Evolutionary conservation across 352 stramenopile species (phyloP), one percentile per base, ranked within the genome.

Genomic region (Pythium volutum): DNA sequence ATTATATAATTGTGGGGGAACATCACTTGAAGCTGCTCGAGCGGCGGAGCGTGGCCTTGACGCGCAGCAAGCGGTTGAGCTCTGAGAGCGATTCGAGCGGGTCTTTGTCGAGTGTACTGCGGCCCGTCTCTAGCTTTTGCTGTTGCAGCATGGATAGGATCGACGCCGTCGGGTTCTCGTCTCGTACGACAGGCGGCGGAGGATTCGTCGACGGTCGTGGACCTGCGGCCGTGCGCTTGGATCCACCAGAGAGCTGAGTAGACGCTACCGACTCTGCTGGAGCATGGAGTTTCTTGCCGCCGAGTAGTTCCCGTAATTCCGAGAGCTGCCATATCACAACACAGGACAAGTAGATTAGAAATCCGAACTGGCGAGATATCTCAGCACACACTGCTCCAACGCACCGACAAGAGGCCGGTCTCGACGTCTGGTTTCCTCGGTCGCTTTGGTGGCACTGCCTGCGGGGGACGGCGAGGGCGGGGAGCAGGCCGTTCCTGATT

Each of bases 31-130:
- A 64, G 51, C 47, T 71, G 27, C 56, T 66, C 8, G 62, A 69
- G 14, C 70, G 49, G 22, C 74, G 65, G 18, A 86, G 55, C 31
- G 70, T 74, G 39, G 74, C 77, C 55, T 86, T 86, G 55, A 82
- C 73, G n/a, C 70, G 75, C 6, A 86, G 62, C 45, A 86, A 46
- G 14, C 77, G 72, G 46, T 83, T 86, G 31, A 86, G 70, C 48
- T 86, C 77, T 3, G 77, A 84, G 11, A 86, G 66, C 42, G 70
- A 77, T 38, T 86, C 71, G 5, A 84, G 54, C 2, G 77, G 73
- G 59, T 86, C 76, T 72, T 61, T 70, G 5, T 66, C 59, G 2
- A 66, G 12, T 20, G 59, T 59, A 26, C 59, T 72, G 6, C 41
- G 29, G 2, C 59, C 55, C 8, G 59, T 57, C 23, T 49, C 39